phyloP scores from a whole-genome alignment of 176 grass and related monocot genomes.

The Canna indica region DNA sequence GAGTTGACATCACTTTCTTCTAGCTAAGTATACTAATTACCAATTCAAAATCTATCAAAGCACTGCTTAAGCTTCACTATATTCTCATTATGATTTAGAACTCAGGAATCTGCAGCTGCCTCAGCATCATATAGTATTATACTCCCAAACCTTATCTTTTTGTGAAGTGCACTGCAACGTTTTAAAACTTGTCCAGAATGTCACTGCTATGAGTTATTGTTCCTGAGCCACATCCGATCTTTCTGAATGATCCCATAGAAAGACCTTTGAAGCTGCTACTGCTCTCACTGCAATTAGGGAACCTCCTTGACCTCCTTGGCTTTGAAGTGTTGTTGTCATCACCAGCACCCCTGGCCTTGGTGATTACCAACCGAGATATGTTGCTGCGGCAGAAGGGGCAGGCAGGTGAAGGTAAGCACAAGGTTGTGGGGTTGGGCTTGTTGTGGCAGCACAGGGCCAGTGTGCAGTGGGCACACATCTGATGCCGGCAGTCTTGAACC shows the following conservation, averaged over 20 bases:
- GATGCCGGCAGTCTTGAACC: constrained; percentile 37
- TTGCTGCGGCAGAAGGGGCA: constrained; percentile 44
- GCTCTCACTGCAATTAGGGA: constrained; percentile 24
- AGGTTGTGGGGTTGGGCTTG: constrained; percentile 40
- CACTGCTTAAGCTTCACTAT: not conserved
- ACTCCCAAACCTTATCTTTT: not conserved
- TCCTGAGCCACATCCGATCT: constrained; percentile 28
- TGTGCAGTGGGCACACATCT: constrained; percentile 49
- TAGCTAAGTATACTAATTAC: not conserved
- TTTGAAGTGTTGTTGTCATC: constrained; percentile 25
- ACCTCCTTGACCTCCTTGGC: constrained; percentile 23
- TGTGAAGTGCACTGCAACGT: not conserved
- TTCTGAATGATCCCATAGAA: constrained; percentile 29
- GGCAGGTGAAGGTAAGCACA: constrained; percentile 21
- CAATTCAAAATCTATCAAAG: not conserved
- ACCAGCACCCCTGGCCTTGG: not conserved
- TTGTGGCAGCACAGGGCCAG: constrained; percentile 43
- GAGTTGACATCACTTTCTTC: not conserved
- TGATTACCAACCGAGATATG: constrained; percentile 30
- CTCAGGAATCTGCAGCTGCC: not conserved
- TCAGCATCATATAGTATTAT: not conserved
- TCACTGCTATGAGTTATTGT: constrained; percentile 27
- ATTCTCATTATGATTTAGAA: not conserved
- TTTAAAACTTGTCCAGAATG: constrained; percentile 31
- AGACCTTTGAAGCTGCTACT: constrained; percentile 46